A percentile compares a stretch with the other conserved stretches of the same genome.
Evolutionary conservation across 2,329 filamentous ascomycete species (phyloP).

Genomic region (Diaporthe capsici): DNA sequence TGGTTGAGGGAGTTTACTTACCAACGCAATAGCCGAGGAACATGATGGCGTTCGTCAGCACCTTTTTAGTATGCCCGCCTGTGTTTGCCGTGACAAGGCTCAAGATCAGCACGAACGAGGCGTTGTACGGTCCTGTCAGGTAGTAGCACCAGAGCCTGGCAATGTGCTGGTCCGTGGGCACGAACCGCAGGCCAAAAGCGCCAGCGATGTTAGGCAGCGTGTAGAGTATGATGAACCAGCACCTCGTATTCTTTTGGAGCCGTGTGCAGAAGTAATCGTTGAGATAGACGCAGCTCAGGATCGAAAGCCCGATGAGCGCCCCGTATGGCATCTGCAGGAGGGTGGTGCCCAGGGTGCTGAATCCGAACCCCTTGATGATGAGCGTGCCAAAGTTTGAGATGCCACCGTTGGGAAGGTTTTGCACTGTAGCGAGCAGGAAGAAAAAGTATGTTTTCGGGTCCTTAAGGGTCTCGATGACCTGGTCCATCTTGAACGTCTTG

Average conservation of each 20-base stretch:
- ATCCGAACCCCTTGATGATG: constrained; percentile 67
- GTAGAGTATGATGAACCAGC: constrained; percentile 61
- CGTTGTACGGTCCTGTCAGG: constrained; percentile 68
- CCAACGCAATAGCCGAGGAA: constrained; percentile 41
- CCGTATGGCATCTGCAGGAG: constrained; percentile 48
- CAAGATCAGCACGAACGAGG: constrained; percentile 64
- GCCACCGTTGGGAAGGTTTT: constrained; percentile 48
- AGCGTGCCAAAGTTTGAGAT: constrained; percentile 61
- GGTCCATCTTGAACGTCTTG: constrained; percentile 48
- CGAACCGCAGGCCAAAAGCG: constrained; percentile 66
- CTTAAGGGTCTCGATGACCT: constrained; percentile 51
- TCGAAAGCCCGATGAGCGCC: constrained; percentile 47
- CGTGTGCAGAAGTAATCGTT: constrained; percentile 44
- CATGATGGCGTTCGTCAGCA: constrained; percentile 38
- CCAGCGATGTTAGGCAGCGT: constrained; percentile 66
- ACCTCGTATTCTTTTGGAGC: constrained; percentile 46
- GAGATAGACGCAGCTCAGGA: constrained; percentile 46
- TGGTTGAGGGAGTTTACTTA: constrained; percentile 42
- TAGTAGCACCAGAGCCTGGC: constrained; percentile 68
- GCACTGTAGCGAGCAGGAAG: constrained; percentile 43
- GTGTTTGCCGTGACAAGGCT: constrained; percentile 46
- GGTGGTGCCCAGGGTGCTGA: constrained; percentile 60
- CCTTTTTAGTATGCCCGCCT: constrained; percentile 46
- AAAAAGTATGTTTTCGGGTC: constrained; percentile 51
- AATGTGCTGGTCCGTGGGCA: constrained; percentile 58